Conservation (phyloP, 139 green algal species). For the Chlorella sp. region DNA sequence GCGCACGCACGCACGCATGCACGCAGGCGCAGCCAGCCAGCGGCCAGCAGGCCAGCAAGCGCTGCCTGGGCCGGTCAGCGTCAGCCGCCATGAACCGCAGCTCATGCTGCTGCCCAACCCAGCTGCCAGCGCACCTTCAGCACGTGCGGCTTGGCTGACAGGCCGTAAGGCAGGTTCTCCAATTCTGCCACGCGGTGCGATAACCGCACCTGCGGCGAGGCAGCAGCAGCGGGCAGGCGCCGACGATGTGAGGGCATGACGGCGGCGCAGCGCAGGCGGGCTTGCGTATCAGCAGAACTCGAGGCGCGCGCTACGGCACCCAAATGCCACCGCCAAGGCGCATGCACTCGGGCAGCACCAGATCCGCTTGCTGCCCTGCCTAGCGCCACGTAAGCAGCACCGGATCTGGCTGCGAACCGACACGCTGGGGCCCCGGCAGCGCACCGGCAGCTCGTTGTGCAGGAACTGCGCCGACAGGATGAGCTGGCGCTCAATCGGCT, state of each 20-base stretch:
- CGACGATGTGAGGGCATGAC: too few species aligned
- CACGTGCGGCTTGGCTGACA: conserved; percentile 89
- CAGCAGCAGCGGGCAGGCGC: too few species aligned
- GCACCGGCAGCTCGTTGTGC: conserved; percentile 92
- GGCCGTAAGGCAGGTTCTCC: conserved; percentile 96
- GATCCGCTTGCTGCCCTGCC: too few species aligned
- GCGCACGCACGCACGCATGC: background rate
- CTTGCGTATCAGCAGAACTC: too few species aligned
- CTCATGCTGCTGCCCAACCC: background rate
- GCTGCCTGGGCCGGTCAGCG: background rate
- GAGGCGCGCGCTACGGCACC: too few species aligned
- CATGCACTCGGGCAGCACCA: too few species aligned
- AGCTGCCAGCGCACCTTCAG: conserved; percentile 74
- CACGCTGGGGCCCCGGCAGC: too few species aligned
- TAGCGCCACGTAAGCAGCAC: too few species aligned
- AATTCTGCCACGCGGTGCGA: conserved; percentile 96
- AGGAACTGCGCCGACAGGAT: conserved; percentile 97
- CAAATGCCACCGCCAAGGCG: too few species aligned
- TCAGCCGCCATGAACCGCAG: background rate
- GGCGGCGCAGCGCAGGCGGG: too few species aligned
- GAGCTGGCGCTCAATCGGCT: conserved; percentile 93
- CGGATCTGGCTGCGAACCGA: too few species aligned
- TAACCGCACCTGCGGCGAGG: conserved; percentile 66
- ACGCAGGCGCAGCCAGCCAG: background rate
- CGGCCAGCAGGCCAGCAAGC: background rate